Evolutionary conservation across 306 rosid genomes (phyloP), one percentile per base, ranked within the genome.

Genomic region (Carpinus viminea): DNA sequence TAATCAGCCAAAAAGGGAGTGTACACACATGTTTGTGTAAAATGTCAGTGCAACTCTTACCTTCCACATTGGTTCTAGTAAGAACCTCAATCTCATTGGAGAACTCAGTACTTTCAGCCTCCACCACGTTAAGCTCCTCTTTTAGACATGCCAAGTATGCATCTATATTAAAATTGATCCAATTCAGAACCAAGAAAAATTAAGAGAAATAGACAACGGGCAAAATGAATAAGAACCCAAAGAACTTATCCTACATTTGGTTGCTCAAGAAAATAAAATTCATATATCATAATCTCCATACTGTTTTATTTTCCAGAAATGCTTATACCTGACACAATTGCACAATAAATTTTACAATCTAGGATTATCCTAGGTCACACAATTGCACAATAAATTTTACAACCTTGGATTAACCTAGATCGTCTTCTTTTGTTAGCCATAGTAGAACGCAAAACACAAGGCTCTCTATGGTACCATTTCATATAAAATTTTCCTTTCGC

Each of bases 31-130:
- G 3, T 52, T 7, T 45, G 53, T 13, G 52, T 38, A 81, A 5
- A 41, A 75, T 31, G 28, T 55, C 28, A 69, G 43, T 6, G 4
- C n/a, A 50, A 38, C 46, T 47, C 38, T 82, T 20, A 89, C 98
- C 93, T 85, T 90, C 89, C 46, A 66, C 78, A 9, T 77, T 75
- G 62, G 77, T 77, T 78, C 56, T 76, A 41, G 76, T 16, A 28
- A 95, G 97, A 83, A 60, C 77, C 79, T 86, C 88, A 28, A 91
- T 87, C 80, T 91, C 88, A 61, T 74, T 66, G 38, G 80, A 78
- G 28, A 85, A 78, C 54, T 79, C 53, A 41, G 80, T 28, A 54
- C 86, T 83, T 85, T 89, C 87, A n/a, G 79, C 83, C 77, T 87
- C 80, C 80, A 83, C 87, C 20, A 68, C 79, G 60, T 73, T 74